Conservation (phyloP, 2,329 filamentous ascomycete genomes). For the Trichophyton schoenleinii region DNA sequence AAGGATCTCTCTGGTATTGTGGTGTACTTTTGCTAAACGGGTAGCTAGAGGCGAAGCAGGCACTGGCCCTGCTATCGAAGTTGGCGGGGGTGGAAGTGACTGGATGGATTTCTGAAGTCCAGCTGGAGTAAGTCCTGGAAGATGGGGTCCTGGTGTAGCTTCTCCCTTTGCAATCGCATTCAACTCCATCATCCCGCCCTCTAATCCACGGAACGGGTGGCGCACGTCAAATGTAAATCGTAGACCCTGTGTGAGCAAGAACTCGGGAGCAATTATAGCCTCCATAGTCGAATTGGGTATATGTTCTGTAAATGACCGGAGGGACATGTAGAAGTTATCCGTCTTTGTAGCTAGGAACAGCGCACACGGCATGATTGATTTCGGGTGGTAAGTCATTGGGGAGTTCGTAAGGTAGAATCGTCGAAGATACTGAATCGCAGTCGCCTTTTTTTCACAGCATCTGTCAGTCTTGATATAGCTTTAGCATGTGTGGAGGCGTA, state of each 20-base stretch:
- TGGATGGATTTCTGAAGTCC: slow-evolving; percentile 21
- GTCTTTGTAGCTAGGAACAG: slow-evolving; percentile 91
- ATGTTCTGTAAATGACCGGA: slow-evolving; percentile 53
- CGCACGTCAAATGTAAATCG: slow-evolving; percentile 88
- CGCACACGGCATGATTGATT: slow-evolving; percentile 75
- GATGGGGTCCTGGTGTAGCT: slow-evolving; percentile 26
- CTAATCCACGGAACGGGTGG: slow-evolving; percentile 77
- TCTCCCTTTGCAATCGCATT: slow-evolving; percentile 53
- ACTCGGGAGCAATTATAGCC: slow-evolving; percentile 81
- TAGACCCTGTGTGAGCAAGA: slow-evolving; percentile 79
- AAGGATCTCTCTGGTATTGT: slow-evolving; percentile 58
- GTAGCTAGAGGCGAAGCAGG: slow-evolving; percentile 25
- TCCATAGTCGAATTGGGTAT: slow-evolving; percentile 62
- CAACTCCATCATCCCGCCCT: slow-evolving; percentile 76
- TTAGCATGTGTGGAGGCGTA: slow-evolving; percentile 27
- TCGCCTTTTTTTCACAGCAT: slow-evolving; percentile 43
- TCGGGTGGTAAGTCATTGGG: slow-evolving; percentile 89
- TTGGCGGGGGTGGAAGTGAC: slow-evolving; percentile 26
- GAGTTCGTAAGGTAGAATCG: slow-evolving; percentile 95
- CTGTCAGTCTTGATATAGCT: background rate
- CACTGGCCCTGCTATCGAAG: slow-evolving; percentile 24
- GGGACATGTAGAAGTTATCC: slow-evolving; percentile 65
- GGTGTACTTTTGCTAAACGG: slow-evolving; percentile 53
- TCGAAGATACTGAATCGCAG: slow-evolving; percentile 77
- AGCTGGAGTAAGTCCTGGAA: slow-evolving; percentile 21